Base-by-base conservation (phyloP, 768 basidiomycete species). In the Auriscalpium orientale region DNA sequence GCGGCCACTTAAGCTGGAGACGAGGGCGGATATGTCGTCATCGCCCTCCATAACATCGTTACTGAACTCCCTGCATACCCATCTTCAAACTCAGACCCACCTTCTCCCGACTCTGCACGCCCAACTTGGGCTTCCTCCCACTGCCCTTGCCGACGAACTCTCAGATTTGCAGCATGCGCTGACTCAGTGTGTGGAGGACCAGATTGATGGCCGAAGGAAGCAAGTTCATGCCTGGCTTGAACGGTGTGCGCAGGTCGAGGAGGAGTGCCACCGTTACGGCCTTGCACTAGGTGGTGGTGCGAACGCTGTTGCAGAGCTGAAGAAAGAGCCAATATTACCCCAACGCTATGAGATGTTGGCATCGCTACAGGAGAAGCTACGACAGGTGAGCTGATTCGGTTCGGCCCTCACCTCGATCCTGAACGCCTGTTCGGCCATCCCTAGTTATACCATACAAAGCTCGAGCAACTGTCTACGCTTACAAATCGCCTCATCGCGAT, bases 131-230 rank as follows among this genome's bases (percentile, higher is more conserved):
- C 77, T 95, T 13, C 90, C 92, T 9, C 70, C 82, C 28, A 82
- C 84, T 11, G 85, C 91, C 0, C 80, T 95, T 45, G 83, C 89
- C 67, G 86, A 90, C 67, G 93, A 97, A 57, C 77, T 95, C 35
- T 74, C 78, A 52, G 70, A 78, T 8, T 78, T 95, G 8, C 86
- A 93, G 64, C 77, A 84, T 35, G 82, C 86, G 49, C 82, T 95
- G 46, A 80, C 85, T 54, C 76, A 80, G 55, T 84, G 88, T 22
- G 87, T 95, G 13, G 87, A 92, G 62, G 72, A 74, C 6, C 85
- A 90, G 64, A 83, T 95, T 44, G 76, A 85, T 13, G 66, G 75
- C 16, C 74, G 89, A 56, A 74, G 82, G 66, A 80, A 84, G 61
- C 85, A 95, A 69, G 89, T 95, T 0, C 82, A 88, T n/a, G 72